Percentiles rank a stretch among this genome's conserved stretches.
These are phyloP conservation scores for Ustilago esculenta DNA, from an alignment of 1,284 basidiomycete genomes.

Conservation along the genomic window DNA sequence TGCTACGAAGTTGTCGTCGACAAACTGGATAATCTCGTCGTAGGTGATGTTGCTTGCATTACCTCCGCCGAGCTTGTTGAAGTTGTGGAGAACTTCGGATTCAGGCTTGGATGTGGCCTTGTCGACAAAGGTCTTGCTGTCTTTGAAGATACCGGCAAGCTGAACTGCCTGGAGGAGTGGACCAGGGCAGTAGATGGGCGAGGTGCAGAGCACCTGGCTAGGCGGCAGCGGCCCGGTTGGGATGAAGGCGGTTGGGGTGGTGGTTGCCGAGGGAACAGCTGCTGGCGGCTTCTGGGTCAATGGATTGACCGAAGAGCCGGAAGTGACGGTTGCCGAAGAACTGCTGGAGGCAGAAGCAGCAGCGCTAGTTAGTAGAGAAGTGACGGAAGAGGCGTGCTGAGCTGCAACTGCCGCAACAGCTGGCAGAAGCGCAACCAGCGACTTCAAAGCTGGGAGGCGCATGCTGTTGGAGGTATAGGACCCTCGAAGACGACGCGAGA, in stretches of 20 bases:
- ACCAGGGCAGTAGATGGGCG: conserved; percentile 62
- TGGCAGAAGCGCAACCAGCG: conserved; percentile 33
- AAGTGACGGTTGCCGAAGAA: conserved; percentile 4
- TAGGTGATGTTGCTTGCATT: conserved; percentile 71
- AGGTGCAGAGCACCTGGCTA: conserved; percentile 48
- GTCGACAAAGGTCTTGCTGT: conserved; percentile 90
- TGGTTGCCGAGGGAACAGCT: conserved; percentile 37
- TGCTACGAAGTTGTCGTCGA: conserved; percentile 80
- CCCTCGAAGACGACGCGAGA: not conserved
- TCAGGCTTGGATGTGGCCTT: conserved; percentile 68
- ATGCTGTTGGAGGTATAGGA: conserved; percentile 6
- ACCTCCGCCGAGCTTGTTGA: conserved; percentile 71
- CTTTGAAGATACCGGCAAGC: conserved; percentile 77
- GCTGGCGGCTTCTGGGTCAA: conserved; percentile 37
- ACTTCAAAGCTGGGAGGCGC: conserved; percentile 23
- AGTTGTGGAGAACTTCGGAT: conserved; percentile 77
- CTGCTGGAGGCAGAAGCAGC: not conserved
- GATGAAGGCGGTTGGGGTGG: conserved; percentile 25
- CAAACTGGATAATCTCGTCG: conserved; percentile 73
- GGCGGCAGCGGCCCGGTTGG: conserved; percentile 33
- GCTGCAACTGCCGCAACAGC: conserved; percentile 30
- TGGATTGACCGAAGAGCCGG: conserved; percentile 31
- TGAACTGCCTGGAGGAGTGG: conserved; percentile 74
- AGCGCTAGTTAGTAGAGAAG: not conserved
- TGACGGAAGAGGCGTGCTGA: conserved; percentile 14